Evolutionary conservation across 805 yeast species (phyloP).

Genomic region (Pichia nakasei): DNA sequence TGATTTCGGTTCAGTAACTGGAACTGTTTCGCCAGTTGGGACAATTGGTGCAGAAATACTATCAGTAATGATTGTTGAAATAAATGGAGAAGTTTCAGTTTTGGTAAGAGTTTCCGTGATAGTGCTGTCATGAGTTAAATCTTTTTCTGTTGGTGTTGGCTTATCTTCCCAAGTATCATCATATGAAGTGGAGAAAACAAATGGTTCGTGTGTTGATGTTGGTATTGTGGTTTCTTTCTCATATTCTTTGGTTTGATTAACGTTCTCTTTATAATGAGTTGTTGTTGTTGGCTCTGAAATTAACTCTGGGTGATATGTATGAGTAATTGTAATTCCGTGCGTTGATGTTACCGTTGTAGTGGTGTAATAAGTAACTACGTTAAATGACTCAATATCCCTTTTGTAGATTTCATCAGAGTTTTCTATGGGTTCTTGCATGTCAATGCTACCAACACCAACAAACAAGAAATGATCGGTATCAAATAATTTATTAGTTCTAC

Average conservation of each 20-base stretch:
- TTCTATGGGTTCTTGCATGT: background rate
- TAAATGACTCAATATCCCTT: background rate
- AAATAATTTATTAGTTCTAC: conserved; percentile 10
- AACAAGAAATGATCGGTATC: conserved; percentile 21
- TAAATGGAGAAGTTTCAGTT: background rate
- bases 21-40: background rate
- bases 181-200: background rate
- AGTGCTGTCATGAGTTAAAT: background rate
- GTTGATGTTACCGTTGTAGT: conserved; percentile 12
- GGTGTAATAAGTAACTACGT: conserved; percentile 5
- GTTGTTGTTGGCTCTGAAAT: background rate
- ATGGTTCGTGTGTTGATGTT: background rate
- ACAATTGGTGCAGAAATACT: background rate
- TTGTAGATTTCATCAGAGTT: background rate
- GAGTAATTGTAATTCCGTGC: background rate
- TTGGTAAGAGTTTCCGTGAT: background rate
- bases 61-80: too few species aligned
- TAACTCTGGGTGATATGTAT: background rate
- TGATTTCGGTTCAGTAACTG: background rate
- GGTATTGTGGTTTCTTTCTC: background rate
- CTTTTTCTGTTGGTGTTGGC: background rate
- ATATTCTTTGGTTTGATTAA: background rate
- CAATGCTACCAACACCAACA: conserved; percentile 21
- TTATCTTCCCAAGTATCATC: background rate
- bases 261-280: background rate